These are phyloP conservation scores for Pythium inflatum DNA, from an alignment of 352 stramenopile species.

Conservation along the genomic window DNA sequence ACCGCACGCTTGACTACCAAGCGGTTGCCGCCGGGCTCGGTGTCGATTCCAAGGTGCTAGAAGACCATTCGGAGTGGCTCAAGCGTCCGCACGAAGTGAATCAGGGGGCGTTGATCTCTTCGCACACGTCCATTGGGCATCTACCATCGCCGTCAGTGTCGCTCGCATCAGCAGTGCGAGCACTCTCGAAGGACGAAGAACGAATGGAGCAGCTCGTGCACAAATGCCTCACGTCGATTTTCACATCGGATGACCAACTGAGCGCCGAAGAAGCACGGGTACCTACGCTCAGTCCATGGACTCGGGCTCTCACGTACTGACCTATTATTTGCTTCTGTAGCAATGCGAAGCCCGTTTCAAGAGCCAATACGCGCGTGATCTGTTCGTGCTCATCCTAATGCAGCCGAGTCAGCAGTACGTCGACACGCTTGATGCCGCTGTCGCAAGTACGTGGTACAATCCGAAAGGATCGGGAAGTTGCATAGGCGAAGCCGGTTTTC, in stretches of 20 bases:
- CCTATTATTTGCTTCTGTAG: slow-evolving; percentile 29
- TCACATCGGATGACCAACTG: slow-evolving; percentile 76
- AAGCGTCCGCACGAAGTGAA: slow-evolving; percentile 34
- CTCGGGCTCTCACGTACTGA: no score
- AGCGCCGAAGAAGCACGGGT: slow-evolving; percentile 59
- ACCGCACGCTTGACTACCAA: slow-evolving; percentile 28
- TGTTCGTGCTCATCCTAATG: slow-evolving; percentile 89
- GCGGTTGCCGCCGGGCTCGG: slow-evolving; percentile 25
- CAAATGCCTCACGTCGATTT: slow-evolving; percentile 81
- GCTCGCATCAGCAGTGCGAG: slow-evolving; percentile 25
- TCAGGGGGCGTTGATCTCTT: slow-evolving; percentile 16
- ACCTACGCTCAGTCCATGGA: slow-evolving; percentile 13
- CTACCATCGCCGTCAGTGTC: background rate
- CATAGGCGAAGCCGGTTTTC: slow-evolving; percentile 72
- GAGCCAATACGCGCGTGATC: slow-evolving; percentile 65
- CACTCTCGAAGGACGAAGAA: slow-evolving; percentile 74
- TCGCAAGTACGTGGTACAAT: slow-evolving; percentile 66
- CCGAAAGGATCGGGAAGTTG: slow-evolving; percentile 83
- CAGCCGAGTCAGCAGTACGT: slow-evolving; percentile 80
- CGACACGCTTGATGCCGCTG: slow-evolving; percentile 37
- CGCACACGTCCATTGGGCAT: background rate
- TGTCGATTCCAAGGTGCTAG: slow-evolving; percentile 28
- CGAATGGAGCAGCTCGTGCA: slow-evolving; percentile 80
- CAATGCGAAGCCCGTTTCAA: slow-evolving; percentile 70
- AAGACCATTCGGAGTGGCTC: slow-evolving; percentile 36